Conservation (phyloP, 768 basidiomycete species). For the Boletus subparvulus region DNA sequence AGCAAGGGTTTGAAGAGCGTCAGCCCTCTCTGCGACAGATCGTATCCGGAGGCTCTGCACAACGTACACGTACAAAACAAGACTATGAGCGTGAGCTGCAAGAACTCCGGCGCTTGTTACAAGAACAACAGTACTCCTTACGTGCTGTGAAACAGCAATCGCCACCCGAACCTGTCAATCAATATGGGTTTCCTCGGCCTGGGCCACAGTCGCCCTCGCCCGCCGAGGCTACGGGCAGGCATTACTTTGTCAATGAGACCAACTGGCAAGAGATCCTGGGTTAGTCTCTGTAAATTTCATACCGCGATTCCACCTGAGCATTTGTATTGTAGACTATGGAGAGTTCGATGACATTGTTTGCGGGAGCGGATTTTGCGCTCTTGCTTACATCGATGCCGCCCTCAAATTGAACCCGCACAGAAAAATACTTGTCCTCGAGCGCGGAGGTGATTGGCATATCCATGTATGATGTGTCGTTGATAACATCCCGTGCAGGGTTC, state of each 20-base stretch:
- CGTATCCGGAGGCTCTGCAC: no score
- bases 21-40: no score
- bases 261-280: slow-evolving; percentile 7
- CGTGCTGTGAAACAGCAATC: no score
- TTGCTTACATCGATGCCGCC: slow-evolving; percentile 18
- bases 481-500: not conserved
- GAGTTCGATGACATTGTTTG: slow-evolving; percentile 12
- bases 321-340: slow-evolving; percentile 1
- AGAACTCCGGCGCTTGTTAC: no score
- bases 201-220: not conserved
- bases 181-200: slow-evolving; percentile 7
- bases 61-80: no score
- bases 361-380: slow-evolving; percentile 15
- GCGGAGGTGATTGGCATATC: slow-evolving; percentile 4
- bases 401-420: slow-evolving; percentile 13
- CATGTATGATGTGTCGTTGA: not conserved
- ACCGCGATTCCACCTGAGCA: not conserved
- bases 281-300: not conserved
- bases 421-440: slow-evolving; percentile 14
- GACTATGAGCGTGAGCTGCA: no score
- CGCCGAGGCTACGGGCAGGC: not conserved
- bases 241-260: slow-evolving; percentile 5
- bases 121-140: no score
- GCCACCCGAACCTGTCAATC: not conserved
- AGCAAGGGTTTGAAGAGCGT: no score